A percentile compares a stretch with the other conserved stretches of the same genome.
phyloP scores from a whole-genome alignment of 2,329 filamentous ascomycete species.

The Colletotrichum melonis region DNA sequence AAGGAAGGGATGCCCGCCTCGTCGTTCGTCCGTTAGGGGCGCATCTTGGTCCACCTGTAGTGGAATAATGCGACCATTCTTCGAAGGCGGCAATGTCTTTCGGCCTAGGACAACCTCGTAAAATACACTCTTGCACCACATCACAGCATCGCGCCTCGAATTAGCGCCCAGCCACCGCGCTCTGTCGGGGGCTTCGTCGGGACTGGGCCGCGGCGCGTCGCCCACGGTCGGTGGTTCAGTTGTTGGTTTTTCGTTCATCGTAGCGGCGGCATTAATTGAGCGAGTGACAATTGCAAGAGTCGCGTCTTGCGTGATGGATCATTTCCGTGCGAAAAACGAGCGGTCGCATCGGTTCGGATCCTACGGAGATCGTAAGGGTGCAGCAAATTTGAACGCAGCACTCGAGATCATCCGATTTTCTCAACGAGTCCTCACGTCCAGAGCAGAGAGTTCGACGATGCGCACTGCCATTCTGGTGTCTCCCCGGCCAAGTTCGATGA shows the following conservation, averaged over 20 bases:
- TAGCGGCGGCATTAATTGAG: neutral
- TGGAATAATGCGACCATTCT: constrained; percentile 71
- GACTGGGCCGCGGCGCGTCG: neutral
- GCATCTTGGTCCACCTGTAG: constrained; percentile 51
- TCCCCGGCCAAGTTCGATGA: constrained; percentile 5
- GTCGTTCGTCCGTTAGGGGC: constrained; percentile 61
- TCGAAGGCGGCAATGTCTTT: constrained; percentile 75
- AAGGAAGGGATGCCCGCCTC: constrained; percentile 58
- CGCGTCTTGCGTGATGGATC: neutral
- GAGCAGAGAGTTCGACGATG: neutral
- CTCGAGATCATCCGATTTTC: neutral
- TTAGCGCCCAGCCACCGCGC: neutral
- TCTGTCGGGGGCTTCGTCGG: neutral
- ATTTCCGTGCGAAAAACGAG: constrained; percentile 1
- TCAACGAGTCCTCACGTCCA: neutral
- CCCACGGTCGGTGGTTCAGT: neutral
- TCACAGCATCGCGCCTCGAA: constrained; percentile 12
- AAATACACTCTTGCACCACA: constrained; percentile 47
- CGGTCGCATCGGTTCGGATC: constrained; percentile 6
- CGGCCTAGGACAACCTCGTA: constrained; percentile 68
- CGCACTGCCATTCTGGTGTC: constrained; percentile 11
- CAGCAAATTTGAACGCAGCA: neutral
- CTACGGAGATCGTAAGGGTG: neutral
- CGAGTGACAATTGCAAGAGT: constrained; percentile 7
- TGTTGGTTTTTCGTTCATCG: constrained; percentile 20